Percentiles rank a stretch among this genome's conserved stretches.
Conservation (phyloP, 2,329 filamentous ascomycete genomes). For the Blumeriella jaapii region DNA sequence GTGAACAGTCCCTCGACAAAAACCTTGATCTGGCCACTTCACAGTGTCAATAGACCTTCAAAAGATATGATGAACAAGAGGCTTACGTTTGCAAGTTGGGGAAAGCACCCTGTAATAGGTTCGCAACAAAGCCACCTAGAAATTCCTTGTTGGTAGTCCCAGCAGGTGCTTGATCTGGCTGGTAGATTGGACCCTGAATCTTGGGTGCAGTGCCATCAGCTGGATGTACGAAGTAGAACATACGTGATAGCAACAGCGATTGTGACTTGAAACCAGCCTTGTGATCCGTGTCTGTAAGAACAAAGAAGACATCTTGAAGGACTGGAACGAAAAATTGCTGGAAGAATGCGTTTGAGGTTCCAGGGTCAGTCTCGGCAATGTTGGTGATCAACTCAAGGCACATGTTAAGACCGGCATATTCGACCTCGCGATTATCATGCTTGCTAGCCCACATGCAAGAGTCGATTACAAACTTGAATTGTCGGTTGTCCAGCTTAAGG, state of each 20-base stretch:
- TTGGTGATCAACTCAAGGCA: constrained; percentile 95
- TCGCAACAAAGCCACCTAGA: constrained; percentile 75
- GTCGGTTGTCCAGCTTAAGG: constrained; percentile 84
- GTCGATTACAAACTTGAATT: constrained; percentile 99
- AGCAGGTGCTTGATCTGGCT: constrained; percentile 64
- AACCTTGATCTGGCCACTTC: constrained; percentile 69
- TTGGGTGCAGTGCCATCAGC: constrained; percentile 60
- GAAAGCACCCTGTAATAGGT: constrained; percentile 79
- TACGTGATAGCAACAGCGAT: constrained; percentile 81
- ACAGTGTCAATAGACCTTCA: constrained; percentile 28
- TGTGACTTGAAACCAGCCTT: constrained; percentile 99
- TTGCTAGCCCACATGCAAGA: constrained; percentile 99
- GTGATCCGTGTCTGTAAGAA: constrained; percentile 93
- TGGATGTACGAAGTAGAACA: constrained; percentile 90
- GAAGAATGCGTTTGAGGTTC: constrained; percentile 91
- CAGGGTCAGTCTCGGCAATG: constrained; percentile 80
- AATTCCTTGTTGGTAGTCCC: constrained; percentile 89
- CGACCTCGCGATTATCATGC: constrained; percentile 96
- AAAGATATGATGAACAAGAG: background rate
- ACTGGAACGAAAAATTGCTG: constrained; percentile 95
- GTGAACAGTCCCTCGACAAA: constrained; percentile 88
- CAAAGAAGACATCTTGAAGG: constrained; percentile 95
- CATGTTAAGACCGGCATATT: constrained; percentile 94
- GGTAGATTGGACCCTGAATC: constrained; percentile 86
- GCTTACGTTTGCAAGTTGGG: constrained; percentile 82